Evolutionary conservation across 352 stramenopile genomes (phyloP).

Genomic region (Globisporangium mamillatum): DNA sequence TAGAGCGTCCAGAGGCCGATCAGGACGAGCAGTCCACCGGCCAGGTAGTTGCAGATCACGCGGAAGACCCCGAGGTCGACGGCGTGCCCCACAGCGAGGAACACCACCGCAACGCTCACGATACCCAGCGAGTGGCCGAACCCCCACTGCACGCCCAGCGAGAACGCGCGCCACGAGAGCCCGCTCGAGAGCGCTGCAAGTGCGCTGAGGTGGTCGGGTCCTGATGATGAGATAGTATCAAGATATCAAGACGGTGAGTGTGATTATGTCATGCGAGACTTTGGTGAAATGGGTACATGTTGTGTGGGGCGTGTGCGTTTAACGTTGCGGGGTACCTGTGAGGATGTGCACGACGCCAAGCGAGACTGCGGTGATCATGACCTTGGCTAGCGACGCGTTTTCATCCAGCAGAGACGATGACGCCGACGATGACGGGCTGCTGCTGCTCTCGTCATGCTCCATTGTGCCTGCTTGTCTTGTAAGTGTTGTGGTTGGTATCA

Average conservation of each 20-base stretch:
- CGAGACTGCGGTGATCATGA: conserved; percentile 34
- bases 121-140: conserved; percentile 87
- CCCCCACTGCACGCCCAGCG: conserved; percentile 85
- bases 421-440: neutral
- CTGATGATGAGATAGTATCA: conserved; percentile 17
- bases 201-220: conserved; percentile 87
- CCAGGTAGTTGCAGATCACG: conserved; percentile 58
- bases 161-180: conserved; percentile 65
- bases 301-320: neutral
- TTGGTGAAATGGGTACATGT: neutral
- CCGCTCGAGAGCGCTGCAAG: conserved; percentile 81
- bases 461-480: conserved; percentile 1
- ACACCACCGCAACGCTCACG: conserved; percentile 49
- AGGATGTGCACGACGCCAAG: conserved; percentile 57
- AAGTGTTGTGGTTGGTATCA: neutral
- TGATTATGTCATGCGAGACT: neutral
- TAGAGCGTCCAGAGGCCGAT: conserved; percentile 55
- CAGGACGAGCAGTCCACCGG: conserved; percentile 57
- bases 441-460: neutral
- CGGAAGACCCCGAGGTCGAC: conserved; percentile 31
- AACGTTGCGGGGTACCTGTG: conserved; percentile 19
- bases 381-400: conserved; percentile 28
- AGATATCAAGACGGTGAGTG: neutral
- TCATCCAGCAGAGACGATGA: conserved; percentile 10
- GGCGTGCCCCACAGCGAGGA: conserved; percentile 45